These are phyloP conservation scores for Crotalaria pallida DNA, from an alignment of 306 rosid genomes.

Conservation along the genomic window DNA sequence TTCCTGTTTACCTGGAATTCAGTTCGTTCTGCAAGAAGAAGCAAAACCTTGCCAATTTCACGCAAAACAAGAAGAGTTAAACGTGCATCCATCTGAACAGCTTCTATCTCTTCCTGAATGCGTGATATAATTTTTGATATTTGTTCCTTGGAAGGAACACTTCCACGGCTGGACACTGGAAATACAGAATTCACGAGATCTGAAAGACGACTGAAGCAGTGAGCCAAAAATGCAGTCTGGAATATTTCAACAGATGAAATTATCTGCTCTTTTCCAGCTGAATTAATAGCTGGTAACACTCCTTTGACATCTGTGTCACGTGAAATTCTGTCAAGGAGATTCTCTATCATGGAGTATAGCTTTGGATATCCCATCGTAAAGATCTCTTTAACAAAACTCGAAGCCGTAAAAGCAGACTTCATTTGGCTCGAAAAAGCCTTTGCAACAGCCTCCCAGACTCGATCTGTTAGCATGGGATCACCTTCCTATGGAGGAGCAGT, in stretches of 20 bases:
- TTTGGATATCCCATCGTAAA: constrained; percentile 93
- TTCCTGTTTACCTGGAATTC: constrained; percentile 70
- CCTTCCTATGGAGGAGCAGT: constrained; percentile 63
- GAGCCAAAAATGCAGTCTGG: constrained; percentile 87
- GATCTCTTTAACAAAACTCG: constrained; percentile 94
- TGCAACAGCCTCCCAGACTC: constrained; percentile 94
- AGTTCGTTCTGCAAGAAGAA: constrained; percentile 73
- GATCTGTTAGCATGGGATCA: constrained; percentile 75
- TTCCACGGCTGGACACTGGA: constrained; percentile 93
- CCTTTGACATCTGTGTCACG: constrained; percentile 94
- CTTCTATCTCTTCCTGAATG: constrained; percentile 91
- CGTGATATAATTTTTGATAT: constrained; percentile 75
- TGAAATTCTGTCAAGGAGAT: constrained; percentile 89
- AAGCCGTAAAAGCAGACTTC: constrained; percentile 96
- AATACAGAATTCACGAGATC: constrained; percentile 89
- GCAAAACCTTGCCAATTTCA: constrained; percentile 94
- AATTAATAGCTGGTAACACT: constrained; percentile 80
- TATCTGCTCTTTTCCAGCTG: constrained; percentile 74
- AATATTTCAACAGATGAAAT: constrained; percentile 82
- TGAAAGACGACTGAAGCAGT: constrained; percentile 87
- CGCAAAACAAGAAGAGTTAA: constrained; percentile 93
- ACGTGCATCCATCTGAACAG: constrained; percentile 90
- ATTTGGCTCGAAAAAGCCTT: constrained; percentile 92
- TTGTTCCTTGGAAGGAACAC: constrained; percentile 91
- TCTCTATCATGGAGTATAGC: constrained; percentile 86